Conservation (phyloP, 192 early-diverging fungal genomes). For the Oehlia diaphana region DNA sequence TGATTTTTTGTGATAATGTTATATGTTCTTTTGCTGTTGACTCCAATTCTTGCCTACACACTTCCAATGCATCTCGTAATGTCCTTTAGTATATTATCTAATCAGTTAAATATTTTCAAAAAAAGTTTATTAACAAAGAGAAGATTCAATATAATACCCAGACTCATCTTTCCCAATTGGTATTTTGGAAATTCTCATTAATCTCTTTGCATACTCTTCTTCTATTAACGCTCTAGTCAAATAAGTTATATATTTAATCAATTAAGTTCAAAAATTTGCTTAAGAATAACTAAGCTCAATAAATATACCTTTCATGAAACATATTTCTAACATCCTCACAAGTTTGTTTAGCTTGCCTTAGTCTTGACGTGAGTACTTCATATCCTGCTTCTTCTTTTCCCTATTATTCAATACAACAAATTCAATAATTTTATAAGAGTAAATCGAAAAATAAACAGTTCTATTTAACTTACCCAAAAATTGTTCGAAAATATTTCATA, state of each 20-base stretch:
- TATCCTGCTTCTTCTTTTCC: slow-evolving; percentile 71
- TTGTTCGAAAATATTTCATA: slow-evolving; percentile 20
- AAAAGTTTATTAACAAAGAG: background rate
- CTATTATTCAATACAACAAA: slow-evolving; percentile 32
- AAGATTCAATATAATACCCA: slow-evolving; percentile 44
- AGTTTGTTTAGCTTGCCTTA: slow-evolving; percentile 69
- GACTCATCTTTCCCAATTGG: slow-evolving; percentile 68
- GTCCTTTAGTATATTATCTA: slow-evolving; percentile 39
- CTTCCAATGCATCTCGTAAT: slow-evolving; percentile 55
- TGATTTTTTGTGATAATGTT: slow-evolving; percentile 64
- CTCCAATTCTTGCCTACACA: slow-evolving; percentile 63
- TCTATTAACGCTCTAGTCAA: slow-evolving; percentile 57
- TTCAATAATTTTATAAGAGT: background rate
- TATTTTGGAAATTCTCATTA: slow-evolving; percentile 59
- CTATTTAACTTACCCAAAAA: slow-evolving; percentile 20
- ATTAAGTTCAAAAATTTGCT: background rate
- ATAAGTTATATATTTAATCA: background rate
- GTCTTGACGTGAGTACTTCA: slow-evolving; percentile 61
- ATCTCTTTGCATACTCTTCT: slow-evolving; percentile 69
- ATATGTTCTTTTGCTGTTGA: slow-evolving; percentile 60
- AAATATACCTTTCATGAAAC: slow-evolving; percentile 51
- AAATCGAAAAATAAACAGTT: background rate
- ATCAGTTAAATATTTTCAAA: background rate
- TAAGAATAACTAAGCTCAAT: background rate
- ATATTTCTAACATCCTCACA: slow-evolving; percentile 66